Conservation (phyloP, 108 stramenopile genomes). For the Nitzschia palea region DNA sequence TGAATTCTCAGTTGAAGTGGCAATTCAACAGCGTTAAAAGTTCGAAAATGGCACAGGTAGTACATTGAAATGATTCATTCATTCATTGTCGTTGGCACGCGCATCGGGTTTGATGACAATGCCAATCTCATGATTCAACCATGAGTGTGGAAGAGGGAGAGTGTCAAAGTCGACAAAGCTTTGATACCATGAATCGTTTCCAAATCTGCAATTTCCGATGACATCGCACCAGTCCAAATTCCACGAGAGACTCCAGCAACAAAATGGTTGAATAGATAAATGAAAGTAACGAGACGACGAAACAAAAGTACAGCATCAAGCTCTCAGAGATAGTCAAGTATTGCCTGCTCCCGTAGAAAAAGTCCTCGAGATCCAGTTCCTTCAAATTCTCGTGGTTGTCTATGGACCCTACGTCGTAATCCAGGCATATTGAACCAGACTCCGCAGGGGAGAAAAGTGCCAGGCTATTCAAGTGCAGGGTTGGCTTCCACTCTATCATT, state of each 20-base stretch:
- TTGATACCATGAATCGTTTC: background rate
- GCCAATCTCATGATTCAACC: too few species aligned
- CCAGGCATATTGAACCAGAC: background rate
- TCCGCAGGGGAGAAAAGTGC: too few species aligned
- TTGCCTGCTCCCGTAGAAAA: background rate
- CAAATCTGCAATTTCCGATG: background rate
- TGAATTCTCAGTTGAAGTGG: too few species aligned
- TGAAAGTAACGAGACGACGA: background rate
- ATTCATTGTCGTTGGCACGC: too few species aligned
- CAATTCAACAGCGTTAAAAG: too few species aligned
- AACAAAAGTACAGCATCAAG: background rate
- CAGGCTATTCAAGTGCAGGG: too few species aligned
- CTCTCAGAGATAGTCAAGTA: background rate
- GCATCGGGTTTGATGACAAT: too few species aligned
- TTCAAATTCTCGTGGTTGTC: background rate
- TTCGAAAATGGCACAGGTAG: too few species aligned
- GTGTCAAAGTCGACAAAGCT: background rate
- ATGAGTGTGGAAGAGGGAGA: too few species aligned
- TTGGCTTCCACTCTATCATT: background rate
- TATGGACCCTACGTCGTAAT: background rate
- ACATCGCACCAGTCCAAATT: background rate
- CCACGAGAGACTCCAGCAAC: background rate
- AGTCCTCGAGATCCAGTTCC: too few species aligned
- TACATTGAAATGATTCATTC: too few species aligned
- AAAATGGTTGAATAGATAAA: background rate